These are phyloP conservation scores for Alternaria longipes DNA, from an alignment of 2,329 filamentous ascomycete species.

Conservation along the genomic window DNA sequence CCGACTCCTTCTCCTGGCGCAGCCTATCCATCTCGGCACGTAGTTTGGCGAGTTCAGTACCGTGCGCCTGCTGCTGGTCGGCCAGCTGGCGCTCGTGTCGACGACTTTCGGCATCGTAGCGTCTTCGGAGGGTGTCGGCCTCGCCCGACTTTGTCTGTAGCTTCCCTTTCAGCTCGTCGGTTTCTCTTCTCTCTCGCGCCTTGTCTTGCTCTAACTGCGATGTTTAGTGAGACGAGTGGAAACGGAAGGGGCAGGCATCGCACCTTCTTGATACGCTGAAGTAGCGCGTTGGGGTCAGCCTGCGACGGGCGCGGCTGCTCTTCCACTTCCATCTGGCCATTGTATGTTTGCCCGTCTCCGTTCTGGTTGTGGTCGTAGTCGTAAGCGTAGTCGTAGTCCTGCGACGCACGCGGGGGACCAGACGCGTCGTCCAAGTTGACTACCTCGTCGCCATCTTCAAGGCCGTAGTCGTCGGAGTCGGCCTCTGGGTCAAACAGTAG, in stretches of 20 bases:
- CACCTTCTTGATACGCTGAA: conserved; percentile 55
- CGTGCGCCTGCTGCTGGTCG: conserved; percentile 69
- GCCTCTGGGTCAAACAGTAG: conserved; percentile 8
- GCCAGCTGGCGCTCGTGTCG: conserved; percentile 71
- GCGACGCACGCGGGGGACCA: conserved; percentile 2
- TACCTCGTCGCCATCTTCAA: conserved; percentile 55
- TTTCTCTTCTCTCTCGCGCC: conserved; percentile 34
- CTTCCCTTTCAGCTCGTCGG: conserved; percentile 43
- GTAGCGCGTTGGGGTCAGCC: conserved; percentile 44
- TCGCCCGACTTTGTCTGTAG: conserved; percentile 71
- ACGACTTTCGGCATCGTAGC: conserved; percentile 68
- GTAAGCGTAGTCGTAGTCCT: neutral
- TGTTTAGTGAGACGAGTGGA: conserved; percentile 26
- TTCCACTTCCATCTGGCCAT: conserved; percentile 31
- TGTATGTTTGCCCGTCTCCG: neutral
- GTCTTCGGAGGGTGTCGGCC: conserved; percentile 76
- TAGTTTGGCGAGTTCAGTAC: conserved; percentile 70
- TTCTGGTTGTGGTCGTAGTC: neutral
- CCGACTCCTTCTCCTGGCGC: conserved; percentile 70
- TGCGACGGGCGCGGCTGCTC: conserved; percentile 38
- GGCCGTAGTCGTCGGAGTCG: conserved; percentile 56
- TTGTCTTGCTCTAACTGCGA: conserved; percentile 56
- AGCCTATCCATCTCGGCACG: conserved; percentile 71
- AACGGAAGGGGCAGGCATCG: neutral
- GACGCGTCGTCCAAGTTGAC: conserved; percentile 56